Conservation (phyloP, 192 early-diverging fungal genomes). For the Umbelopsis vinacea region DNA sequence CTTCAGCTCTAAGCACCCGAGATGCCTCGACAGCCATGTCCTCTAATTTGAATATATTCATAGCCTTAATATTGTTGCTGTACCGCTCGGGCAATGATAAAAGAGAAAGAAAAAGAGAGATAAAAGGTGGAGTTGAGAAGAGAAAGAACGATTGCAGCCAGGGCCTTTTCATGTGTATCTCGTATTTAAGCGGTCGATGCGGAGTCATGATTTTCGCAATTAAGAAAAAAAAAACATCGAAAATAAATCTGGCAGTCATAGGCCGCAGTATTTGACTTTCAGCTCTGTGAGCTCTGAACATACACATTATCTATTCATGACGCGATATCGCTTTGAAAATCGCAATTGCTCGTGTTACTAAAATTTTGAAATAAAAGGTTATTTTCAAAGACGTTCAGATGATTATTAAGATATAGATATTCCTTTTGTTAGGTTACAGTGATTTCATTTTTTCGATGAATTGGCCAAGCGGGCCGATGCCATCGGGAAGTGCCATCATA, state of each 20-base stretch:
- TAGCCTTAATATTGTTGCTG: too few relatives aligned
- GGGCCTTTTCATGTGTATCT: not conserved
- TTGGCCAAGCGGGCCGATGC: not conserved
- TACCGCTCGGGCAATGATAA: too few relatives aligned
- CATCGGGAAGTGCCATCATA: not conserved
- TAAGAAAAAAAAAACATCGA: not conserved
- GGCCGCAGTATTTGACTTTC: too few relatives aligned
- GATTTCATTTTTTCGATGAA: not conserved
- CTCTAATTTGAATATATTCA: conserved; percentile 15
- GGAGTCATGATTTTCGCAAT: not conserved
- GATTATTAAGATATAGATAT: too few relatives aligned
- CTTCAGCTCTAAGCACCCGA: conserved; percentile 41
- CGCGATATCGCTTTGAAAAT: conserved; percentile 1
- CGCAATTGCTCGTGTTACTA: not conserved
- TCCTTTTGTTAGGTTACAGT: too few relatives aligned
- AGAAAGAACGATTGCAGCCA: not conserved
- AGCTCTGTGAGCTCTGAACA: too few relatives aligned
- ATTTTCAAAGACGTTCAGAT: too few relatives aligned
- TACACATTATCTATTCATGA: not conserved
- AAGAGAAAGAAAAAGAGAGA: not conserved
- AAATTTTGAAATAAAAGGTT: too few relatives aligned
- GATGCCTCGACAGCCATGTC: conserved; percentile 42
- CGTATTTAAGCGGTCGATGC: not conserved
- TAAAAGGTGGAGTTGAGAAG: not conserved
- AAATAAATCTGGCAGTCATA: not conserved